Conservation (phyloP, 2,329 filamentous ascomycete species). For the Monilinia polystroma region DNA sequence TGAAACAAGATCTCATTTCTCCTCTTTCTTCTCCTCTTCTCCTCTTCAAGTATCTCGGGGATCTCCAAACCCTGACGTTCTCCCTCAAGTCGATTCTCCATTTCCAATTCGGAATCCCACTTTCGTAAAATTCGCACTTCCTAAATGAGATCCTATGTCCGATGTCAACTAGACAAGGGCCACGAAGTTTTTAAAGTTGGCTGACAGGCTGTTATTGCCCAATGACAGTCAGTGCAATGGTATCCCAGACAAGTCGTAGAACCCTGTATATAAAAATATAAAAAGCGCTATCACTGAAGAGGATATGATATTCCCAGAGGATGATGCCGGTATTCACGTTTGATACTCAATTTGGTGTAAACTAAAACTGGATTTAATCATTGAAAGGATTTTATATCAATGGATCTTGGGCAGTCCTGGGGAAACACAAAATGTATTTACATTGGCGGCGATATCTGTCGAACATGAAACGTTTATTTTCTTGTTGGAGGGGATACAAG, state of each 20-base stretch:
- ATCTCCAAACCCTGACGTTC: constrained; percentile 12
- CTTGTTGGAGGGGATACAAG: neutral
- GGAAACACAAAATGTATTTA: constrained; percentile 6
- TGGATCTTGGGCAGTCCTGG: neutral
- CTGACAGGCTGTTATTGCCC: constrained; percentile 7
- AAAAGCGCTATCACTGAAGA: neutral
- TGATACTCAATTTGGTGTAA: neutral
- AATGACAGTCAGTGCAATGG: constrained; percentile 7
- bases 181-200: constrained; percentile 11
- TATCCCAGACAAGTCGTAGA: constrained; percentile 1
- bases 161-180: constrained; percentile 13
- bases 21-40: neutral
- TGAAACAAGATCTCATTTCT: neutral
- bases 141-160: constrained; percentile 19
- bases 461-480: constrained; percentile 14
- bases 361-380: neutral
- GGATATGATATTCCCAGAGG: neutral
- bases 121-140: constrained; percentile 6
- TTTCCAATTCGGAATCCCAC: constrained; percentile 11
- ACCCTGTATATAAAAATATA: neutral
- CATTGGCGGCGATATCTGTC: neutral
- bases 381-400: neutral
- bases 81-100: neutral
- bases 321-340: neutral
- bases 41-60: constrained; percentile 5